phyloP scores from a whole-genome alignment of 78 protist species.

The Guillardia theta region DNA sequence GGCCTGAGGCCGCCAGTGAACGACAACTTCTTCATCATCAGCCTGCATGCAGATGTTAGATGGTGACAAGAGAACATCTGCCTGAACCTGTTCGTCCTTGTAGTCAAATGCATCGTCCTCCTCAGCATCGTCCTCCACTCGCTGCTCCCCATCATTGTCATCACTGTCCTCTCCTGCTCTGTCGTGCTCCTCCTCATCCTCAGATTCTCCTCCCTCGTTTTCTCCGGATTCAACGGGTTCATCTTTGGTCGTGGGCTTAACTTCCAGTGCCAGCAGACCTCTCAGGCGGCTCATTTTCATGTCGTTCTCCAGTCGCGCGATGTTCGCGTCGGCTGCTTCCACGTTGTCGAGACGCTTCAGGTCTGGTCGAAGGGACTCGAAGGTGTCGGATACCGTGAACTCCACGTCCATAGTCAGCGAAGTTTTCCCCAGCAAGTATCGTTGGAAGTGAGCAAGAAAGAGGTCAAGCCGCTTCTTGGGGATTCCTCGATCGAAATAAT shows the following conservation, averaged over 20 bases:
- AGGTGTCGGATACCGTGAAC: neutral
- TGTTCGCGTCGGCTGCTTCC: neutral
- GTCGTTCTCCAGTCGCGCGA: neutral
- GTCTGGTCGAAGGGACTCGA: neutral
- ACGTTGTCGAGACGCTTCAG: neutral
- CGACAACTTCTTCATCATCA: neutral
- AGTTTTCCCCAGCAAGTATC: neutral
- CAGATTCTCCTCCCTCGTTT: neutral
- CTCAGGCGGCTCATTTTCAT: neutral
- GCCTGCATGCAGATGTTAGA: neutral
- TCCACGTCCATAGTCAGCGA: neutral
- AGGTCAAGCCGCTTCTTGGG: constrained; percentile 7
- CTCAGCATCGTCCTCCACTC: neutral
- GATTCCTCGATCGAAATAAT: constrained; percentile 29
- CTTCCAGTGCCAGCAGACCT: neutral
- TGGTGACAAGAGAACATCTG: neutral
- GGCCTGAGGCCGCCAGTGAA: neutral
- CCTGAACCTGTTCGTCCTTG: neutral
- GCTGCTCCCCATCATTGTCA: neutral
- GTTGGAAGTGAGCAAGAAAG: constrained; percentile 15
- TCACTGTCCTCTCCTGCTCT: neutral
- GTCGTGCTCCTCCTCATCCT: neutral
- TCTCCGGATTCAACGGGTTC: neutral
- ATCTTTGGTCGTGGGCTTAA: neutral
- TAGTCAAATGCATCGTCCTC: neutral